Base-by-base conservation (phyloP, 345 rosid species). In the Salix udensis region DNA sequence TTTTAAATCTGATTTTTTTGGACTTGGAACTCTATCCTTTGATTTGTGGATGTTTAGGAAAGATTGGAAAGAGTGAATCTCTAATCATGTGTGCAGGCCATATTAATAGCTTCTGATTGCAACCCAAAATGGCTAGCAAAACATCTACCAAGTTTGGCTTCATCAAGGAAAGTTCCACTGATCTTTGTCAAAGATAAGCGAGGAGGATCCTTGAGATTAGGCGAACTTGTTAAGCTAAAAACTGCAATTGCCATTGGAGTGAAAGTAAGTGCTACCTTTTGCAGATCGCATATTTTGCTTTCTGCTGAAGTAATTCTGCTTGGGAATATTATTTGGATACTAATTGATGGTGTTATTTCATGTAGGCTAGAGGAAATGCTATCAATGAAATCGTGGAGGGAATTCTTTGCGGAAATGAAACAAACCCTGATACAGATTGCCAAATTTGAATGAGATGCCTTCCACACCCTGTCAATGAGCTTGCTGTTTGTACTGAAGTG, bases 51-150 rank as follows among this genome's bases (percentile, higher is more conserved):
- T 40, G 44, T 10, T 40, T 10, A 40, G 44, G 44, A 40, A 58
- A 7, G 9, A 19, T 60, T 12, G 62, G 28, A 30, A 67, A 34
- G 64, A n/a, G 65, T 26, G 60, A 31, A 34, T 74, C 26, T 65
- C 23, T 7, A 70, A 15, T 65, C 52, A 53, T 9, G 30, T 42
- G 21, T 72, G 78, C 75, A 93, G 97, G 93, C 83, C 26, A 79
- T 91, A 76, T 80, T 93, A 50, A 40, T 91, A 11, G 96, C 93
- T 60, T 83, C 84, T 2, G 94, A 93, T 71, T 88, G 93, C 87
- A 86, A 88, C 80, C 93, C 97, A 5, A 84, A 87, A 79, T 89
- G 88, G 90, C 84, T 90, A n/a, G 88, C 88, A 19, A 89, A 84
- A 75, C 96, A 93, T 78, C 80, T 93, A 68, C 92, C 91, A 0